Percentiles rank a stretch among this genome's conserved stretches.
Evolutionary conservation across 805 yeast species (phyloP).

Genomic region (Candida tallmaniae): DNA sequence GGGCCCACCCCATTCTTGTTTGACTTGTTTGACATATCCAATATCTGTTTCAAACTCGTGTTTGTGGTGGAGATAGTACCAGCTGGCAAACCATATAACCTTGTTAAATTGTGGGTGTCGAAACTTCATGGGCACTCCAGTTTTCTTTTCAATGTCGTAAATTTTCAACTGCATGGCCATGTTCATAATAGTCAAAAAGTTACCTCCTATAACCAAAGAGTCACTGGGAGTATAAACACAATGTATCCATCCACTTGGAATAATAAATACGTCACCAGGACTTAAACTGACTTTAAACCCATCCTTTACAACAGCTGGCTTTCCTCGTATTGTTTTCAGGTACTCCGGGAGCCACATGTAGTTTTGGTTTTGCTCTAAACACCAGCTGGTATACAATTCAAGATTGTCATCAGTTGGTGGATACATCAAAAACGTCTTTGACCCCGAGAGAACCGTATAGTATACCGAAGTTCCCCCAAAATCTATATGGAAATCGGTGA

Average conservation of each 20-base stretch:
- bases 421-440: conserved; percentile 67
- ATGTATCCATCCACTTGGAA: conserved; percentile 94
- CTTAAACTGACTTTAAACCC: conserved; percentile 53
- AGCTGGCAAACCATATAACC: conserved; percentile 65
- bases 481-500: conserved; percentile 88
- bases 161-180: conserved; percentile 60
- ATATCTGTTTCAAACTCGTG: conserved; percentile 18
- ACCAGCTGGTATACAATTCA: conserved; percentile 65
- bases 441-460: conserved; percentile 75
- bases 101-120: conserved; percentile 73
- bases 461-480: conserved; percentile 92
- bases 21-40: conserved; percentile 3
- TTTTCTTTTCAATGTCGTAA: conserved; percentile 56
- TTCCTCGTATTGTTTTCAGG: conserved; percentile 26
- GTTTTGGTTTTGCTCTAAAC: conserved; percentile 58
- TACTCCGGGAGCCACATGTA: conserved; percentile 61
- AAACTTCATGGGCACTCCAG: conserved; percentile 72
- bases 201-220: conserved; percentile 83
- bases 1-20: neutral
- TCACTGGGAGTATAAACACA: conserved; percentile 82
- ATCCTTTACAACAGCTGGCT: conserved; percentile 18
- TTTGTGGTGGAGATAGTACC: conserved; percentile 31
- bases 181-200: conserved; percentile 65
- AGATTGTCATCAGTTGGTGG: conserved; percentile 73
- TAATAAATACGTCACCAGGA: conserved; percentile 70